Evolutionary conservation across 495 filamentous ascomycete genomes (phyloP).

Genomic region (Filosporella fistucella): DNA sequence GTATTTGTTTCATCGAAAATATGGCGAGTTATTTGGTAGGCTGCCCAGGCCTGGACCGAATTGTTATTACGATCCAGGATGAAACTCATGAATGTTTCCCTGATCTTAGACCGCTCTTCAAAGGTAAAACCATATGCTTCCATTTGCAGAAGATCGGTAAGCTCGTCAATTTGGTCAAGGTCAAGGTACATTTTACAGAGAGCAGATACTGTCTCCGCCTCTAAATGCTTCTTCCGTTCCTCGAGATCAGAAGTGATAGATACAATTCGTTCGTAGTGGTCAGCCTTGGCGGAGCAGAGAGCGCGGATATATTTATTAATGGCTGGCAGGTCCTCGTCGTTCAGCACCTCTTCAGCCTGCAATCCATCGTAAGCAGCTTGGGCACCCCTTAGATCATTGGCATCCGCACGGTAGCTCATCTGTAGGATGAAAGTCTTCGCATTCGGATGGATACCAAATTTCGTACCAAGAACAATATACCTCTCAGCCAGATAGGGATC

Average conservation of each 20-base stretch:
- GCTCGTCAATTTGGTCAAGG: conserved; percentile 67
- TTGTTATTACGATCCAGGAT: conserved; percentile 56
- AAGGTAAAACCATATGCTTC: conserved; percentile 58
- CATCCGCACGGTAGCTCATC: conserved; percentile 67
- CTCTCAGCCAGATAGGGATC: conserved; percentile 69
- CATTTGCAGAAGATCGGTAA: conserved; percentile 71
- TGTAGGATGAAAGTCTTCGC: conserved; percentile 65
- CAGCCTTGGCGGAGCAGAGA: conserved; percentile 53
- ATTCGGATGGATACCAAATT: conserved; percentile 59
- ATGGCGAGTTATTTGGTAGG: conserved; percentile 69
- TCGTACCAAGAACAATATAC: conserved; percentile 59
- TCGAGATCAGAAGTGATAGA: conserved; percentile 71
- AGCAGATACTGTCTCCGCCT: conserved; percentile 64
- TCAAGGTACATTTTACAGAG: conserved; percentile 67
- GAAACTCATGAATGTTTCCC: conserved; percentile 59
- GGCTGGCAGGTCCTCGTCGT: conserved; percentile 54
- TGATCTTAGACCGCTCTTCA: conserved; percentile 58
- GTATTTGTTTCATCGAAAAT: conserved; percentile 72
- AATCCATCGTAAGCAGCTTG: conserved; percentile 57
- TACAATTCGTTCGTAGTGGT: conserved; percentile 61
- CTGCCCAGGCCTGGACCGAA: conserved; percentile 68
- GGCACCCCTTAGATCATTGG: conserved; percentile 63
- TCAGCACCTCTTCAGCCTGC: conserved; percentile 42
- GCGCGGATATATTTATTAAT: conserved; percentile 75
- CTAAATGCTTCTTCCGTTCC: conserved; percentile 61